Evolutionary conservation across 208 protist genomes (phyloP).

Genomic region (Wallacemonas rigidus): DNA sequence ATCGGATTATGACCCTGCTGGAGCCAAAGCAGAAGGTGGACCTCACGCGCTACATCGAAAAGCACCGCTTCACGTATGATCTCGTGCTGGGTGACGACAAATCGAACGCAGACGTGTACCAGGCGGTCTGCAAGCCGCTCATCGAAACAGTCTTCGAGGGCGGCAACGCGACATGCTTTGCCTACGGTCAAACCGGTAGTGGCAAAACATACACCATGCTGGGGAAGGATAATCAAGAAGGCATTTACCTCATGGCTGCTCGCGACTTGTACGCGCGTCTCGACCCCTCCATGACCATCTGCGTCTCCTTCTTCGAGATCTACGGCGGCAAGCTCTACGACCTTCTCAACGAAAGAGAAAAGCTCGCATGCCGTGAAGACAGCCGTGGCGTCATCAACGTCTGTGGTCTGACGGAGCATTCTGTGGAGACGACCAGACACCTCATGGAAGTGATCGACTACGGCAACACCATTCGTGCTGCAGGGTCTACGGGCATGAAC

Average conservation of each 20-base stretch:
- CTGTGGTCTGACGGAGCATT: constrained; percentile 76
- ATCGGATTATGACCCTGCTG: constrained; percentile 73
- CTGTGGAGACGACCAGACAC: constrained; percentile 65
- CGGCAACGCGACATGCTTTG: constrained; percentile 91
- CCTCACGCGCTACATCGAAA: constrained; percentile 96
- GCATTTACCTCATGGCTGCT: constrained; percentile 77
- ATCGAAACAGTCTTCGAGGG: constrained; percentile 92
- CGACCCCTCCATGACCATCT: constrained; percentile 61
- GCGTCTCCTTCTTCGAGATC: constrained; percentile 87
- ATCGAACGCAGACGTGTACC: constrained; percentile 92
- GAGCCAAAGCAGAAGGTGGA: constrained; percentile 95
- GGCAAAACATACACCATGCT: constrained; percentile 95
- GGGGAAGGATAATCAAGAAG: constrained; percentile 84
- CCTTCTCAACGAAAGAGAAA: constrained; percentile 80
- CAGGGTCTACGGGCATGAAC: constrained; percentile 96
- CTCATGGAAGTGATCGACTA: constrained; percentile 86
- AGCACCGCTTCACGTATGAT: constrained; percentile 97
- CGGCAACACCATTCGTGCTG: constrained; percentile 84
- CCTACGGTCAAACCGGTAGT: constrained; percentile 93
- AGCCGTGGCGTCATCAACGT: constrained; percentile 85
- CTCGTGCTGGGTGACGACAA: constrained; percentile 93
- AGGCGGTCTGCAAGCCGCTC: constrained; percentile 87
- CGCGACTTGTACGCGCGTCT: constrained; percentile 80
- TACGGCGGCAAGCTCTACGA: constrained; percentile 85
- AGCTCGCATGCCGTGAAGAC: constrained; percentile 93